Evolutionary conservation across 108 stramenopile species (phyloP).

Genomic region (Pseudonitzschia delicatissima): DNA sequence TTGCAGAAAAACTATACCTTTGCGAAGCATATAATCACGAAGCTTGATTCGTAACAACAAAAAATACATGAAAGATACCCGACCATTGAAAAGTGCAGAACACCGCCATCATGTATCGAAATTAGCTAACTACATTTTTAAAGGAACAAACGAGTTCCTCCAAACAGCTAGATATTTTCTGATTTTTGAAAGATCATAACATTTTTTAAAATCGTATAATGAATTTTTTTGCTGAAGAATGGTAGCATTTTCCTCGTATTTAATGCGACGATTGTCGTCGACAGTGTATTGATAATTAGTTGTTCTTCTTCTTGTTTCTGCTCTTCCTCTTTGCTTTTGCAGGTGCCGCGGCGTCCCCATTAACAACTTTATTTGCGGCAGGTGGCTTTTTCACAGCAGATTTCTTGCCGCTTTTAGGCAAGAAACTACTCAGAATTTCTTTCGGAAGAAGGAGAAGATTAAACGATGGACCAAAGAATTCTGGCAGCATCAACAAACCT

Average conservation of each 20-base stretch:
- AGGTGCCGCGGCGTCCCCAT: background rate
- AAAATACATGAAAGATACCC: background rate
- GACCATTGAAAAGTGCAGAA: no score
- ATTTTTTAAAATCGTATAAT: no score
- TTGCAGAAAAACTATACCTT: slow-evolving; percentile 83
- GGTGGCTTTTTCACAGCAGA: background rate
- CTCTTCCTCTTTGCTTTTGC: background rate
- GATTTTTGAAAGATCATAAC: no score
- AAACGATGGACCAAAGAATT: slow-evolving; percentile 64
- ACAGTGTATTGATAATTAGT: background rate
- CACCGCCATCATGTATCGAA: no score
- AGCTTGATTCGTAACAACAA: slow-evolving; percentile 35
- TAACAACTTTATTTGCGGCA: background rate
- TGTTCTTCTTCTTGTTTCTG: slow-evolving; percentile 15
- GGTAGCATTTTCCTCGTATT: no score
- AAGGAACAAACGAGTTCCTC: no score
- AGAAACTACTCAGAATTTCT: background rate
- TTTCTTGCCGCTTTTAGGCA: background rate
- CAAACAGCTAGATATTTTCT: no score
- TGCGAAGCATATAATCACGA: slow-evolving; percentile 85
- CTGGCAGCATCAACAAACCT: slow-evolving; percentile 59
- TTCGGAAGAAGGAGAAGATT: slow-evolving; percentile 49
- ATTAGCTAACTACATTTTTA: no score
- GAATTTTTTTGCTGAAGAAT: no score
- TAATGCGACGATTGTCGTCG: no score